Percentiles rank a stretch among this genome's conserved stretches.
These are phyloP conservation scores for Naganishia vaughanmartiniae DNA, from an alignment of 768 basidiomycete species.

Conservation along the genomic window DNA sequence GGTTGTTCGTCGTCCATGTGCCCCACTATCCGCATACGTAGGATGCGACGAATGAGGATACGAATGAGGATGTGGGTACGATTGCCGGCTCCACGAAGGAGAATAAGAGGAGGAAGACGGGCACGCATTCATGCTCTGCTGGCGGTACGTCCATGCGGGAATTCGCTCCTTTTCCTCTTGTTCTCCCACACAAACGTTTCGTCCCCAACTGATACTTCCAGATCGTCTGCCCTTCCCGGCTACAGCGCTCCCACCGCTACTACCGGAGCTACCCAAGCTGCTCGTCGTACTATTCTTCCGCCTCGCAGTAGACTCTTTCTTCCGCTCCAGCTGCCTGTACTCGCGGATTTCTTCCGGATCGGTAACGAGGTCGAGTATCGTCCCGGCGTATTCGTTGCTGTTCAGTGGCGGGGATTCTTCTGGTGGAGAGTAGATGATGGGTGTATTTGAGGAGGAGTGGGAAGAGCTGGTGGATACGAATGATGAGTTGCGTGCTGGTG, in stretches of 20 bases:
- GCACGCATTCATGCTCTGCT: neutral
- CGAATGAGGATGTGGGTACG: neutral
- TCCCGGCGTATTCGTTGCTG: neutral
- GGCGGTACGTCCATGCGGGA: neutral
- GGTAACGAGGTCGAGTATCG: constrained; percentile 7
- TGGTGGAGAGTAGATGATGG: neutral
- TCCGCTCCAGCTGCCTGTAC: constrained; percentile 7
- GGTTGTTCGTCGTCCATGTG: neutral
- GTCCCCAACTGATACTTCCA: neutral
- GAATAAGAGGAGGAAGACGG: neutral
- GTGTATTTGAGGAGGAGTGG: neutral
- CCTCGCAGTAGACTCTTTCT: neutral
- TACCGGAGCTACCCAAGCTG: too few relatives aligned
- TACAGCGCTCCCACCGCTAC: neutral
- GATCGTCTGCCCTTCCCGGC: neutral
- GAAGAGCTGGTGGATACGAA: neutral
- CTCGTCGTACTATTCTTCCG: neutral
- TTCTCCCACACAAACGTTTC: neutral
- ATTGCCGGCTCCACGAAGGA: neutral
- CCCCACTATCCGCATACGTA: neutral
- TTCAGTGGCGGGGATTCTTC: neutral
- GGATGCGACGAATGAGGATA: too few relatives aligned
- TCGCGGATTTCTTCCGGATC: constrained; percentile 12
- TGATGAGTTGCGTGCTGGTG: neutral
- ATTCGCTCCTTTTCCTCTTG: neutral